phyloP scores from a whole-genome alignment of 2,329 filamentous ascomycete genomes.

The Fonsecaea multimorphosa region DNA sequence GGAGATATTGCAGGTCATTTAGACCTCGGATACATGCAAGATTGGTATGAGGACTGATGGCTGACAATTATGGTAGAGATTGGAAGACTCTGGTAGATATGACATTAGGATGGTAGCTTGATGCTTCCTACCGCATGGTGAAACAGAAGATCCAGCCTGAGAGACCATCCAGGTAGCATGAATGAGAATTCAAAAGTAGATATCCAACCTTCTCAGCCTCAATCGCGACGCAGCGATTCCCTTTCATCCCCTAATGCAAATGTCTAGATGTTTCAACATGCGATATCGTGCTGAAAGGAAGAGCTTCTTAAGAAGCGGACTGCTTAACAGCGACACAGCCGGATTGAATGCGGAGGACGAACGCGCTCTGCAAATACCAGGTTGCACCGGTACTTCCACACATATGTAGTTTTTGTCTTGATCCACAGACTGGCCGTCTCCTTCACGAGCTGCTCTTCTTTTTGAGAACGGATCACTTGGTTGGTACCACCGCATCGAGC shows the following conservation, averaged over 20 bases:
- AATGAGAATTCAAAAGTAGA: background rate
- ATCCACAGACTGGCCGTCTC: too few species aligned
- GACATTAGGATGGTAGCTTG: background rate
- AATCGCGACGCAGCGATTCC: background rate
- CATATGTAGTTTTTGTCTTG: too few species aligned
- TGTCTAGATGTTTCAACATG: background rate
- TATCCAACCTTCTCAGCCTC: background rate
- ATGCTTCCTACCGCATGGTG: background rate
- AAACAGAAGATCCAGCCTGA: background rate
- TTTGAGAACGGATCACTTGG: too few species aligned
- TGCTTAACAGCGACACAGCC: background rate
- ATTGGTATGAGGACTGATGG: background rate
- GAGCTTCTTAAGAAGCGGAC: background rate
- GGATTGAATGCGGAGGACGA: too few species aligned
- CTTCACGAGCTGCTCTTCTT: too few species aligned
- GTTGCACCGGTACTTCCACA: too few species aligned
- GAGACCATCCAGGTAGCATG: background rate
- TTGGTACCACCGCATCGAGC: background rate
- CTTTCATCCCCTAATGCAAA: background rate
- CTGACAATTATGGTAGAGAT: background rate
- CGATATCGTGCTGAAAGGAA: background rate
- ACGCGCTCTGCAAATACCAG: too few species aligned
- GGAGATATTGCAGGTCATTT: constrained; percentile 1
- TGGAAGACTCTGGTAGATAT: background rate
- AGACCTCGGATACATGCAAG: background rate